Conservation (phyloP, 106 monocot genomes). For the Platanthera zijinensis region DNA sequence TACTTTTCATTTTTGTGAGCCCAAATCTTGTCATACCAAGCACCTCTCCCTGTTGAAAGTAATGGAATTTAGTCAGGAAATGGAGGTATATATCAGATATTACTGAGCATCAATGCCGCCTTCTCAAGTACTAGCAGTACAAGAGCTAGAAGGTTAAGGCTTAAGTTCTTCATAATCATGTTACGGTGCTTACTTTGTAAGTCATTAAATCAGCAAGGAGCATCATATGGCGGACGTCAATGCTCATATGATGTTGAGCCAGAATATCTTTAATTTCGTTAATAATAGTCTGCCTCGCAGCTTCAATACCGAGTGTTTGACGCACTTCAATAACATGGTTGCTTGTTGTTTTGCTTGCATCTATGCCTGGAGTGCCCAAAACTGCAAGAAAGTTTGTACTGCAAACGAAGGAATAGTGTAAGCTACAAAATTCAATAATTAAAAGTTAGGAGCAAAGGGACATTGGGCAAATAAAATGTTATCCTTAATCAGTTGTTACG, state of each 20-base stretch:
- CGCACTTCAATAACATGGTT: constrained; percentile 82
- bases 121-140: not conserved
- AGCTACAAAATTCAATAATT: not conserved
- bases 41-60: constrained; percentile 65
- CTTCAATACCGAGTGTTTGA: constrained; percentile 88
- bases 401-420: constrained; percentile 9
- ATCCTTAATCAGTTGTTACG: no score
- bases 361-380: constrained; percentile 89
- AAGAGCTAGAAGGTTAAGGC: not conserved
- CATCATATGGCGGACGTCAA: constrained; percentile 95
- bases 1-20: constrained; percentile 87
- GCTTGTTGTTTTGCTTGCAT: constrained; percentile 56
- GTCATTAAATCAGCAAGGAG: constrained; percentile 97
- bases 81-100: not conserved
- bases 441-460: not conserved
- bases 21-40: constrained; percentile 93
- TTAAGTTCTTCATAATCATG: not conserved
- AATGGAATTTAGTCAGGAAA: not conserved
- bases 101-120: not conserved
- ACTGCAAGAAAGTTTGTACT: constrained; percentile 86
- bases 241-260: constrained; percentile 74
- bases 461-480: no score
- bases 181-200: constrained; percentile 42
- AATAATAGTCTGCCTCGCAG: constrained; percentile 85
- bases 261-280: constrained; percentile 73